Percentiles rank a stretch among this genome's conserved stretches.
These are phyloP conservation scores for Saraca asoca DNA, from an alignment of 331 rosid genomes.

Conservation along the genomic window DNA sequence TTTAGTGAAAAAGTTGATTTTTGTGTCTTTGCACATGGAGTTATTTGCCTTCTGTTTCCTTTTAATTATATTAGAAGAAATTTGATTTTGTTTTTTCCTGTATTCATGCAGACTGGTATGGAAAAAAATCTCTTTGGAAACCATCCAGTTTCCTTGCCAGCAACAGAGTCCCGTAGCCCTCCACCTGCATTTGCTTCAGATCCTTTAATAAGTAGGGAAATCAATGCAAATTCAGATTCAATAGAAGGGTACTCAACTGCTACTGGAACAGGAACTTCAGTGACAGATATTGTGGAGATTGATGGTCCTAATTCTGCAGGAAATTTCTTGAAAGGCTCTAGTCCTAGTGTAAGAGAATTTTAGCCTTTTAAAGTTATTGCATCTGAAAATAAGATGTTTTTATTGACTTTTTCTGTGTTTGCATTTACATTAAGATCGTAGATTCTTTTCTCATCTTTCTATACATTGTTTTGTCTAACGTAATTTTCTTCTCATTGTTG, in stretches of 20 bases:
- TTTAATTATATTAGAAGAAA: too few species aligned
- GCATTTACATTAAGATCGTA: slow-evolving; percentile 17
- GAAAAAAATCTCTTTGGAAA: slow-evolving; percentile 92
- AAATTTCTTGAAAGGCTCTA: slow-evolving; percentile 61
- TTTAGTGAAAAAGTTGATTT: too few species aligned
- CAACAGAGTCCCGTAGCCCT: slow-evolving; percentile 66
- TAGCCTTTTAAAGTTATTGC: slow-evolving; percentile 9
- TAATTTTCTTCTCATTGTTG: slow-evolving; percentile 32
- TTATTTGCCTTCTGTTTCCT: too few species aligned
- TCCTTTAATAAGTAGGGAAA: slow-evolving; percentile 62
- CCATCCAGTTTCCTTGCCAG: slow-evolving; percentile 73
- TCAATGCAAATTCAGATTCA: slow-evolving; percentile 47
- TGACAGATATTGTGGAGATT: slow-evolving; percentile 74
- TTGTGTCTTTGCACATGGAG: too few species aligned
- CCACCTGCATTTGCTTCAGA: slow-evolving; percentile 93
- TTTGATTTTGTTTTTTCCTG: slow-evolving; percentile 21
- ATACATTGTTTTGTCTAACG: slow-evolving; percentile 24
- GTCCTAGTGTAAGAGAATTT: slow-evolving; percentile 78
- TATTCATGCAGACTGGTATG: slow-evolving; percentile 78
- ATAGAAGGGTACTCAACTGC: slow-evolving; percentile 50
- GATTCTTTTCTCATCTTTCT: slow-evolving; percentile 13
- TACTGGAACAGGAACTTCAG: slow-evolving; percentile 54
- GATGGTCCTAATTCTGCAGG: slow-evolving; percentile 66
- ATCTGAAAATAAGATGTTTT: slow-evolving; percentile 19
- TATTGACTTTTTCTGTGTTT: slow-evolving; percentile 28